Evolutionary conservation across 352 stramenopile genomes (phyloP).

Genomic region (Phytophthora chlamydospora): DNA sequence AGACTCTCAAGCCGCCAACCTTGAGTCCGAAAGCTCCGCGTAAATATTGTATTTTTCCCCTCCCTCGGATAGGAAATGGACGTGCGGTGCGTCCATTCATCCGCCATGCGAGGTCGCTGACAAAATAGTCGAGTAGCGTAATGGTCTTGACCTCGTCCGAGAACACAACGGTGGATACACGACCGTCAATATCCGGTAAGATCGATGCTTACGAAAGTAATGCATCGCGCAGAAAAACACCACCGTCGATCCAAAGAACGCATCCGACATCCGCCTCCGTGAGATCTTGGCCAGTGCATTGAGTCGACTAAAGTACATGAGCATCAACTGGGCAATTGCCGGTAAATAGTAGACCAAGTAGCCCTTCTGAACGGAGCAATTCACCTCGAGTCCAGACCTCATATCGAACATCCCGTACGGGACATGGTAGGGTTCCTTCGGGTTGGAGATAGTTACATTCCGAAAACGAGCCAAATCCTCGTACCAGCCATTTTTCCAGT

Average conservation of each 20-base stretch:
- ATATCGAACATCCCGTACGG: constrained; percentile 27
- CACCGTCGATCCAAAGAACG: constrained; percentile 5
- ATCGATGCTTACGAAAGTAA: constrained; percentile 4
- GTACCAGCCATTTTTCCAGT: constrained; percentile 37
- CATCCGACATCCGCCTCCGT: constrained; percentile 33
- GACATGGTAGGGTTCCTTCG: constrained; percentile 21
- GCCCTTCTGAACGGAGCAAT: constrained; percentile 18
- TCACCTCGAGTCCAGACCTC: constrained; percentile 19
- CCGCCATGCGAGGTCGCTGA: constrained; percentile 23
- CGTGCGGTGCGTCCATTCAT: constrained; percentile 40
- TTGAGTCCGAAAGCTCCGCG: constrained; percentile 33
- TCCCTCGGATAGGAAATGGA: constrained; percentile 13
- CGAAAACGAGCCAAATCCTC: constrained; percentile 34
- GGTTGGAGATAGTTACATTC: constrained; percentile 25
- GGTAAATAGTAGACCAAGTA: constrained; percentile 37
- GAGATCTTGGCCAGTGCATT: constrained; percentile 31
- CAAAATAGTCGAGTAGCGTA: constrained; percentile 30
- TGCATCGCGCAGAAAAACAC: no score
- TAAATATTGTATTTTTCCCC: not conserved
- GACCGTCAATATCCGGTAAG: constrained; percentile 26
- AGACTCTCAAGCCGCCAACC: constrained; percentile 35
- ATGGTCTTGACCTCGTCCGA: constrained; percentile 39
- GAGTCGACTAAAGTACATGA: constrained; percentile 37
- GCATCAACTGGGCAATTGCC: constrained; percentile 1
- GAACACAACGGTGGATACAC: constrained; percentile 29